These are phyloP conservation scores for Thelephora aurantiotincta DNA, from an alignment of 768 basidiomycete species.

Conservation along the genomic window DNA sequence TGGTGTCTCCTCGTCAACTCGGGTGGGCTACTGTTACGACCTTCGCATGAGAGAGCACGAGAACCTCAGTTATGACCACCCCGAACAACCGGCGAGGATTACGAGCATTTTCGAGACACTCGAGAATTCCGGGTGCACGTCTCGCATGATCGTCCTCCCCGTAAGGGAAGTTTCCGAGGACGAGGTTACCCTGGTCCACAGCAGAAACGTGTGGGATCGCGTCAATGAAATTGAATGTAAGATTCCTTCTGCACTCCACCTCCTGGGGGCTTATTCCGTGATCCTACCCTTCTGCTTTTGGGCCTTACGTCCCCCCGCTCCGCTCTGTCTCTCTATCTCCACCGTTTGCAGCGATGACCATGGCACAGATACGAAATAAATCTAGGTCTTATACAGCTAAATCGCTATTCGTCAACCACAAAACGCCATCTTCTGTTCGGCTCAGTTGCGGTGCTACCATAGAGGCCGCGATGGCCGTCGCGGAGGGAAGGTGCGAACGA, in stretches of 20 bases:
- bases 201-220: slow-evolving; percentile 77
- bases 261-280: too few species aligned
- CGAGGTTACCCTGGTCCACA: slow-evolving; percentile 78
- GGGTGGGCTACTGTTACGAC: slow-evolving; percentile 80
- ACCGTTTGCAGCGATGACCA: slow-evolving; percentile 45
- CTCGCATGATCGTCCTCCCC: slow-evolving; percentile 59
- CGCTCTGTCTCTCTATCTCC: neutral
- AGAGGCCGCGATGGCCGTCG: slow-evolving; percentile 76
- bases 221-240: slow-evolving; percentile 19
- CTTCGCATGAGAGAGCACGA: slow-evolving; percentile 80
- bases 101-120: slow-evolving; percentile 52
- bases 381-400: slow-evolving; percentile 71
- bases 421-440: slow-evolving; percentile 68
- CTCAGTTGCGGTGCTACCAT: slow-evolving; percentile 87
- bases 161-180: slow-evolving; percentile 54
- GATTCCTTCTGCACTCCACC: too few species aligned
- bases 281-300: slow-evolving; percentile 36
- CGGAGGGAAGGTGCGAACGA: slow-evolving; percentile 60
- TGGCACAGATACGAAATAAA: slow-evolving; percentile 54
- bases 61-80: slow-evolving; percentile 63
- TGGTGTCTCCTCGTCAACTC: too few species aligned
- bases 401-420: slow-evolving; percentile 77
- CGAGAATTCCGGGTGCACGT: slow-evolving; percentile 34
- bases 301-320: slow-evolving; percentile 42
- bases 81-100: slow-evolving; percentile 62